Conservation (phyloP, 2,329 filamentous ascomycete genomes). For the Colletotrichum sp. region DNA sequence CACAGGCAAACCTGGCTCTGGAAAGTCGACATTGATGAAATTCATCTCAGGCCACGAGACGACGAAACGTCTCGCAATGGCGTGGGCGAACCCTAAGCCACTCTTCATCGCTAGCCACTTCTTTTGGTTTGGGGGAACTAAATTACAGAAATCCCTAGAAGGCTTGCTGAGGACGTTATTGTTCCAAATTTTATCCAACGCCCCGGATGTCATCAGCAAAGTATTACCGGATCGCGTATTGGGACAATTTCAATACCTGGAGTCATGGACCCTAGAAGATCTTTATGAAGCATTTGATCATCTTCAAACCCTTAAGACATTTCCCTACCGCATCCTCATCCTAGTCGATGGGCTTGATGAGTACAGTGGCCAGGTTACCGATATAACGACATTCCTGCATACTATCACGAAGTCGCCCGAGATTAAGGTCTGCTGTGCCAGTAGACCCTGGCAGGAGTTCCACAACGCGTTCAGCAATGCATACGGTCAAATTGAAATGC, state of each 20-base stretch:
- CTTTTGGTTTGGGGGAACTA: constrained; percentile 44
- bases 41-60: constrained; percentile 34
- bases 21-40: constrained; percentile 52
- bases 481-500: constrained; percentile 23
- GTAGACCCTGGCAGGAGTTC: constrained; percentile 34
- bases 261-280: constrained; percentile 31
- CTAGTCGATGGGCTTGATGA: constrained; percentile 40
- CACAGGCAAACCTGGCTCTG: constrained; percentile 48
- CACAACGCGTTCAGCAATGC: constrained; percentile 25
- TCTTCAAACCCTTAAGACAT: constrained; percentile 9
- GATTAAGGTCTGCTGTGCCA: constrained; percentile 37
- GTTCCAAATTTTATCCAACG: constrained; percentile 1
- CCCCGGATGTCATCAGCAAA: not conserved
- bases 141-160: constrained; percentile 42
- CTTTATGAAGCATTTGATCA: constrained; percentile 24
- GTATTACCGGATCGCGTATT: not conserved
- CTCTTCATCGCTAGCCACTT: constrained; percentile 41
- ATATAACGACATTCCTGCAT: constrained; percentile 30
- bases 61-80: constrained; percentile 21
- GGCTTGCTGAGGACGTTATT: constrained; percentile 38
- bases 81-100: constrained; percentile 35
- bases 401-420: constrained; percentile 20
- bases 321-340: not conserved
- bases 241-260: not conserved
- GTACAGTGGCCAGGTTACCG: constrained; percentile 33